Evolutionary conservation across 2,329 filamentous ascomycete genomes (phyloP).

Genomic region (Sarocladium kiliense): DNA sequence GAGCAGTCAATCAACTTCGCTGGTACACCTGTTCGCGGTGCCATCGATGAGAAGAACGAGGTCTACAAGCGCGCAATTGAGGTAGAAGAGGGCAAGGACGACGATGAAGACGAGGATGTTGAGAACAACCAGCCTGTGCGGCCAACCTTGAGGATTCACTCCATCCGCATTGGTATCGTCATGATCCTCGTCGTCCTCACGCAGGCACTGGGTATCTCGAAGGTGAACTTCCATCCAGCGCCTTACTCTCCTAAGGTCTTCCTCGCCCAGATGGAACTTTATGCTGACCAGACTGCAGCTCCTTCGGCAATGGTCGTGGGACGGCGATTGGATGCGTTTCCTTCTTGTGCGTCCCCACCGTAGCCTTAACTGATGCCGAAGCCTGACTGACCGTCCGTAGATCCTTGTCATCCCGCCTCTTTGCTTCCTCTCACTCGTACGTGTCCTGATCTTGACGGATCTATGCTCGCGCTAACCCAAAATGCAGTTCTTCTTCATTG

Average conservation of each 20-base stretch:
- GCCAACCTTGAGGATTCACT: constrained; percentile 18
- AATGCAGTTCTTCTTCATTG: constrained; percentile 21
- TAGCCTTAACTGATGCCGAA: not conserved
- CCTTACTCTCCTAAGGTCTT: too few species aligned
- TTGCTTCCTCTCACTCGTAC: constrained; percentile 1
- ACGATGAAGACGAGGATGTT: constrained; percentile 14
- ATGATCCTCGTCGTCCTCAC: constrained; percentile 21
- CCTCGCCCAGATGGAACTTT: not conserved
- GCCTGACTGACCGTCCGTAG: not conserved
- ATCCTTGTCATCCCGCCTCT: not conserved
- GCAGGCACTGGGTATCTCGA: constrained; percentile 19
- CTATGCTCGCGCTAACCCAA: not conserved
- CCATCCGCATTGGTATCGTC: constrained; percentile 19
- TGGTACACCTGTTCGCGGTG: constrained; percentile 18
- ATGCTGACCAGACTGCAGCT: not conserved
- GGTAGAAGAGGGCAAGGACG: constrained; percentile 20
- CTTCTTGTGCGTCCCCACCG: not conserved
- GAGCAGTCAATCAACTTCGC: not conserved
- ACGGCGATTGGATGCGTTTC: not conserved
- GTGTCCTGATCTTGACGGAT: not conserved
- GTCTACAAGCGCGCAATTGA: constrained; percentile 19
- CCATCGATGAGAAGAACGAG: constrained; percentile 20
- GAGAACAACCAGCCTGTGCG: constrained; percentile 16
- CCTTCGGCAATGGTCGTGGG: not conserved
- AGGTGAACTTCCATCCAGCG: constrained; percentile 12